Percentiles rank a stretch among this genome's conserved stretches.
These are phyloP conservation scores for Aspergillus sclerotioniger DNA, from an alignment of 495 filamentous ascomycete species.

Conservation along the genomic window DNA sequence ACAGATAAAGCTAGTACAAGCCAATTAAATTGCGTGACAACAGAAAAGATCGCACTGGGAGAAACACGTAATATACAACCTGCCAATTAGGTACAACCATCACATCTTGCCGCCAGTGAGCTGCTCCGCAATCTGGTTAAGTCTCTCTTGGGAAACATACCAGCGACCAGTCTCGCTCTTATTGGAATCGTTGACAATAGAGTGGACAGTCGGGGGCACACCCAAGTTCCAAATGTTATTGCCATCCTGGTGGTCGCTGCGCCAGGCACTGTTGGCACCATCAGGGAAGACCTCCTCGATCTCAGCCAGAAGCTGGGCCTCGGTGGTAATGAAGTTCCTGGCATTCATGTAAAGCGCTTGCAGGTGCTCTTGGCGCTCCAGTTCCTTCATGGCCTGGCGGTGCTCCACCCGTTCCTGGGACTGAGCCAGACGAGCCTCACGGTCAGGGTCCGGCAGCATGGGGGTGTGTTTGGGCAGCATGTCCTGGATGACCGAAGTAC, in stretches of 20 bases:
- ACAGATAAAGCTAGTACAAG: conserved; percentile 10
- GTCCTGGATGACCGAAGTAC: conserved; percentile 44
- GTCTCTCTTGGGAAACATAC: conserved; percentile 52
- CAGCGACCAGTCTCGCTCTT: conserved; percentile 37
- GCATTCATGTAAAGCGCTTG: conserved; percentile 67
- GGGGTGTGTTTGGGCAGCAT: conserved; percentile 38
- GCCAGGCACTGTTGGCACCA: conserved; percentile 48
- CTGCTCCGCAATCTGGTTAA: conserved; percentile 64
- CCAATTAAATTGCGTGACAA: conserved; percentile 1
- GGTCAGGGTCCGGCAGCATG: conserved; percentile 46
- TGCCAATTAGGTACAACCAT: conserved; percentile 13
- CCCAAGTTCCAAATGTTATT: conserved; percentile 60
- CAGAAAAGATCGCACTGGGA: conserved; percentile 6
- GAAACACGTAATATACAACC: conserved; percentile 24
- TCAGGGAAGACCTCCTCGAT: conserved; percentile 61
- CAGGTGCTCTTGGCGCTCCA: conserved; percentile 45
- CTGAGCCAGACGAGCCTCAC: conserved; percentile 42
- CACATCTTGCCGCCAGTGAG: conserved; percentile 68
- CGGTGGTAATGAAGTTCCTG: conserved; percentile 61
- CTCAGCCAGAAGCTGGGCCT: conserved; percentile 57
- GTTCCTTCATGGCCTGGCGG: conserved; percentile 36
- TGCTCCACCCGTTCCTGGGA: conserved; percentile 41
- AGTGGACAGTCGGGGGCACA: conserved; percentile 49
- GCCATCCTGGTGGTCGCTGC: conserved; percentile 41
- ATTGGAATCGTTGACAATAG: conserved; percentile 31